Evolutionary conservation across 352 stramenopile species (phyloP).

Genomic region (Globisporangium perplexum): DNA sequence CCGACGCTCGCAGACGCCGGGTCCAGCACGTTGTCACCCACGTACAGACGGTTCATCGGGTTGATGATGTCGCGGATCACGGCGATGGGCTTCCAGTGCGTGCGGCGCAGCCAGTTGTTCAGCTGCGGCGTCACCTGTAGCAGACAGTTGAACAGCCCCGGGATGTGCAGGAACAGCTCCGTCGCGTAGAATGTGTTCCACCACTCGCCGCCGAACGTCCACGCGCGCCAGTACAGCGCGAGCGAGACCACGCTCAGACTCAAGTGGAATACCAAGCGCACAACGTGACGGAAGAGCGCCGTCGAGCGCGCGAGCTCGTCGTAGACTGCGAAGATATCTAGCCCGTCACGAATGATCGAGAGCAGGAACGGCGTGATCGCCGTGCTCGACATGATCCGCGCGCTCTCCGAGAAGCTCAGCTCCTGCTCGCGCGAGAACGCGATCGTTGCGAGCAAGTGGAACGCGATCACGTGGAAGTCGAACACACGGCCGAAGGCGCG

Average conservation of each 20-base stretch:
- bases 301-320: slow-evolving; percentile 38
- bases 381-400: slow-evolving; percentile 86
- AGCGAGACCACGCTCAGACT: slow-evolving; percentile 46
- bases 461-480: slow-evolving; percentile 97
- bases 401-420: slow-evolving; percentile 80
- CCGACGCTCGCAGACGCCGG: slow-evolving; percentile 82
- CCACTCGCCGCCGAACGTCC: slow-evolving; percentile 50
- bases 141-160: slow-evolving; percentile 61
- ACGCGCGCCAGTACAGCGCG: slow-evolving; percentile 83
- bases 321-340: slow-evolving; percentile 90
- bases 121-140: slow-evolving; percentile 74
- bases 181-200: slow-evolving; percentile 61
- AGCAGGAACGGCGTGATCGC: slow-evolving; percentile 90
- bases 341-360: slow-evolving; percentile 82
- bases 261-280: slow-evolving; percentile 78
- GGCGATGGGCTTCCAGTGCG: slow-evolving; percentile 53
- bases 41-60: slow-evolving; percentile 95
- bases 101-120: slow-evolving; percentile 79
- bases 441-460: slow-evolving; percentile 93
- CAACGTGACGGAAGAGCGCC: slow-evolving; percentile 81
- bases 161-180: slow-evolving; percentile 53
- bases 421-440: slow-evolving; percentile 92
- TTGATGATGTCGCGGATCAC: slow-evolving; percentile 85
- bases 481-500: slow-evolving; percentile 95
- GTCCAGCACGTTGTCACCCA: slow-evolving; percentile 95